Conservation (phyloP, 345 rosid species). For the Xanthoceras sorbifolium region DNA sequence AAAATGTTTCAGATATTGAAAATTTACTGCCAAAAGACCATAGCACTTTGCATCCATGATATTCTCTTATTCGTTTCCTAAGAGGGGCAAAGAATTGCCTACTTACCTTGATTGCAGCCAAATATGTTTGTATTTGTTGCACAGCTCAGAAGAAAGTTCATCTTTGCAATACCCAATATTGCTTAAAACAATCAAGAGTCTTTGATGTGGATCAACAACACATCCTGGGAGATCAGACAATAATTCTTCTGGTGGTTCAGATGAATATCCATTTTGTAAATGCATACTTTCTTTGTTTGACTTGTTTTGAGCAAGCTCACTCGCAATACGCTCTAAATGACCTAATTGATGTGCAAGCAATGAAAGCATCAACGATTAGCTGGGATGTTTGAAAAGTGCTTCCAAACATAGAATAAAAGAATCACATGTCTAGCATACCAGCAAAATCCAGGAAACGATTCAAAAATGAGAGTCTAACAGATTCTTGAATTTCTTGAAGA, state of each 20-base stretch:
- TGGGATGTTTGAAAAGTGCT: not conserved
- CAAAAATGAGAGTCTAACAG: conserved; percentile 86
- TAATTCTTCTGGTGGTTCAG: conserved; percentile 45
- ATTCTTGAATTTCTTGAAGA: conserved; percentile 85
- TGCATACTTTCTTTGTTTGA: conserved; percentile 48
- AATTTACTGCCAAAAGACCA: not conserved
- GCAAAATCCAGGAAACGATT: conserved; percentile 98
- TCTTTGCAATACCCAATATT: conserved; percentile 98
- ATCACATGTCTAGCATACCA: conserved; percentile 45
- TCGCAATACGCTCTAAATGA: conserved; percentile 63
- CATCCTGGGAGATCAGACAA: conserved; percentile 60
- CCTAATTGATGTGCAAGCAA: conserved; percentile 38
- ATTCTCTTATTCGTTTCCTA: not conserved
- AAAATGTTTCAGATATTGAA: not conserved
- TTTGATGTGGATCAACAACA: conserved; percentile 71
- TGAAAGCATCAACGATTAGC: conserved; percentile 21
- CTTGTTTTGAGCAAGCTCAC: conserved; percentile 51
- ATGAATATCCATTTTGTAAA: conserved; percentile 66
- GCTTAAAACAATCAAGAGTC: conserved; percentile 78
- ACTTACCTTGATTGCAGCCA: conserved; percentile 76
- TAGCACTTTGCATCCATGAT: not conserved
- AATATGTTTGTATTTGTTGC: conserved; percentile 72
- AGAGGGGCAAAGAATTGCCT: conserved; percentile 11
- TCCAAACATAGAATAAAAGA: conserved; percentile 16
- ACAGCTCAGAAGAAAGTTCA: conserved; percentile 76